These are phyloP conservation scores for Cyberlindnera amylophila DNA, from an alignment of 805 yeast genomes.

Conservation along the genomic window DNA sequence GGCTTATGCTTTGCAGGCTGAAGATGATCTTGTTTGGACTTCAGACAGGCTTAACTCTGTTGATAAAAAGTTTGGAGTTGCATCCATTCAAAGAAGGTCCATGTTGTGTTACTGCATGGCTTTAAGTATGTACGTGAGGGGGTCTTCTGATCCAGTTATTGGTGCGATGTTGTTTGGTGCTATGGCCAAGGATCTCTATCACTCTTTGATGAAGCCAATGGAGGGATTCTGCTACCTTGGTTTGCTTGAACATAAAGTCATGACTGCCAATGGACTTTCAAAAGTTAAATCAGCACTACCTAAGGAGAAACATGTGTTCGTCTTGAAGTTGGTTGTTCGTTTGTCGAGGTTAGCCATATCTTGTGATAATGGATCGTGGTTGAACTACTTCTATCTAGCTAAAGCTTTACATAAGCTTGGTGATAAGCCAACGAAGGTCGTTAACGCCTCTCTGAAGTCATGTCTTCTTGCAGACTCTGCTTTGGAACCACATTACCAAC, in stretches of 20 bases:
- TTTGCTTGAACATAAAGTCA: conserved; percentile 16
- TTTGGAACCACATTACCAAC: conserved; percentile 74
- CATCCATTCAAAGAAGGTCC: conserved; percentile 63
- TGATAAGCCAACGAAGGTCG: conserved; percentile 30
- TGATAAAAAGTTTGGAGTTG: conserved; percentile 59
- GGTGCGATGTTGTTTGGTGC: conserved; percentile 45
- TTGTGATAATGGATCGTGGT: conserved; percentile 53
- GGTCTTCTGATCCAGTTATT: conserved; percentile 26
- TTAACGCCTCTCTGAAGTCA: conserved; percentile 42
- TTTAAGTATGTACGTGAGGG: conserved; percentile 37
- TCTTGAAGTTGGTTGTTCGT: conserved; percentile 37
- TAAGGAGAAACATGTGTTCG: neutral
- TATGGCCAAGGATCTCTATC: conserved; percentile 52
- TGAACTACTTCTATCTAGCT: conserved; percentile 50
- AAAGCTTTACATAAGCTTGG: conserved; percentile 54
- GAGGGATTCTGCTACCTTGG: conserved; percentile 49
- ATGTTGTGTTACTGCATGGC: conserved; percentile 77
- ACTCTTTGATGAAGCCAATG: conserved; percentile 52
- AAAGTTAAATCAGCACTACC: conserved; percentile 2
- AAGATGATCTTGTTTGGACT: conserved; percentile 90
- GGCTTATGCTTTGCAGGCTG: conserved; percentile 72
- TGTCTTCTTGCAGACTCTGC: conserved; percentile 38
- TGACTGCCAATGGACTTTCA: conserved; percentile 18
- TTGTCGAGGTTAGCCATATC: conserved; percentile 46
- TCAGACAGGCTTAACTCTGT: conserved; percentile 69